Evolutionary conservation across 2,329 filamentous ascomycete species (phyloP).

Genomic region (Lecanicillium sp.): DNA sequence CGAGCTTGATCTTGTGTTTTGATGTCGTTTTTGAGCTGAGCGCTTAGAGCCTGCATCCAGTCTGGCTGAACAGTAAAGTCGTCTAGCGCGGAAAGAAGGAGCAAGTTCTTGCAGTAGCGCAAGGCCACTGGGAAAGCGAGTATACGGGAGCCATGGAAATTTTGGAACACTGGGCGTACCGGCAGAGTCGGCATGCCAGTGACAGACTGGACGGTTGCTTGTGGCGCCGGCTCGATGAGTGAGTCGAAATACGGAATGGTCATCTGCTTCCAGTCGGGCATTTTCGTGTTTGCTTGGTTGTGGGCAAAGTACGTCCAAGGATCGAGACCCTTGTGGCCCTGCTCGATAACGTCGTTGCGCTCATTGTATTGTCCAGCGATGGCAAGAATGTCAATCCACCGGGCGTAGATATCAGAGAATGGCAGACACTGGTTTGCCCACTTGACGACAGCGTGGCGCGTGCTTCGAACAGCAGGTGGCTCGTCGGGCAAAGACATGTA

Average conservation of each 20-base stretch:
- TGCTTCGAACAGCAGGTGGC: constrained; percentile 57
- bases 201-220: constrained; percentile 28
- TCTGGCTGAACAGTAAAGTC: constrained; percentile 62
- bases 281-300: constrained; percentile 31
- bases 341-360: constrained; percentile 78
- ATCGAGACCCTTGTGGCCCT: constrained; percentile 82
- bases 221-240: constrained; percentile 24
- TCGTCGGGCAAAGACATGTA: constrained; percentile 56
- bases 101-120: constrained; percentile 55
- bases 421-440: constrained; percentile 86
- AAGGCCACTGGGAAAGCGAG: constrained; percentile 63
- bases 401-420: constrained; percentile 69
- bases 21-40: constrained; percentile 64
- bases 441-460: constrained; percentile 74
- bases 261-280: constrained; percentile 49
- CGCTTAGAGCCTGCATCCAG: constrained; percentile 77
- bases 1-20: constrained; percentile 55
- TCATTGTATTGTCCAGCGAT: constrained; percentile 60
- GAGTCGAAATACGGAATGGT: constrained; percentile 42
- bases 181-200: constrained; percentile 21
- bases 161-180: constrained; percentile 30
- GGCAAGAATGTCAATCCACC: constrained; percentile 86
- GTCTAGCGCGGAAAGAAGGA: constrained; percentile 44
- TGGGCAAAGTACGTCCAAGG: constrained; percentile 48
- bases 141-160: constrained; percentile 41